Evolutionary conservation across 2,329 filamentous ascomycete species (phyloP).

Genomic region (Plenodomus tracheiphilus): DNA sequence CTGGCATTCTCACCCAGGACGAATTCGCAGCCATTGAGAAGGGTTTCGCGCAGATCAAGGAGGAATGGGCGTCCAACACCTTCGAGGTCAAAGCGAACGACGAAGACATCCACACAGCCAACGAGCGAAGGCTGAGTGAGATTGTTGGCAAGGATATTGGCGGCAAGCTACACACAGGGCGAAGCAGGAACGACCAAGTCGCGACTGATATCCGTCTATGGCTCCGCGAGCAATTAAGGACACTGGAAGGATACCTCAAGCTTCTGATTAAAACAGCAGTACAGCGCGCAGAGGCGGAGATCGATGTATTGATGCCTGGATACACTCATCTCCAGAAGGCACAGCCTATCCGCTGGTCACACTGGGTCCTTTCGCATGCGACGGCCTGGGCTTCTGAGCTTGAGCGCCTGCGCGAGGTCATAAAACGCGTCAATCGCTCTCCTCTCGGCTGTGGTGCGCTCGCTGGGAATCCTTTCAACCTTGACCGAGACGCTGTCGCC

Average conservation of each 20-base stretch:
- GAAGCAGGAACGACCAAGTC: conserved; percentile 88
- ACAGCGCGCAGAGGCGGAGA: conserved; percentile 71
- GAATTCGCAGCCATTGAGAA: conserved; percentile 76
- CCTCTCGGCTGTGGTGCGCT: conserved; percentile 77
- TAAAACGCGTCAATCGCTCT: conserved; percentile 70
- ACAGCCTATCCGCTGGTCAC: conserved; percentile 77
- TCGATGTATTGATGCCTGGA: conserved; percentile 80
- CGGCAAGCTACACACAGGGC: conserved; percentile 86
- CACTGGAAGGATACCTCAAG: conserved; percentile 69
- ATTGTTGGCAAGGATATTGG: conserved; percentile 83
- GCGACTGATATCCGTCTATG: conserved; percentile 90
- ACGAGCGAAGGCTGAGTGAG: conserved; percentile 65
- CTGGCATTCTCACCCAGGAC: conserved; percentile 70
- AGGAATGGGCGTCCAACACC: conserved; percentile 52
- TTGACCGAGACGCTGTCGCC: conserved; percentile 78
- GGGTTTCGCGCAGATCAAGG: conserved; percentile 64
- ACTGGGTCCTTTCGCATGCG: conserved; percentile 78
- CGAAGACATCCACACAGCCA: conserved; percentile 60
- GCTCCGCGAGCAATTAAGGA: conserved; percentile 73
- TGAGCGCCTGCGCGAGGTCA: conserved; percentile 73
- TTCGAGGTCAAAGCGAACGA: conserved; percentile 55
- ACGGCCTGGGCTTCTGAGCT: conserved; percentile 74
- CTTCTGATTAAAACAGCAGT: conserved; percentile 71
- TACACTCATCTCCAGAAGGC: conserved; percentile 88
- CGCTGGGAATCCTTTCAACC: conserved; percentile 79